phyloP scores from a whole-genome alignment of 176 grass and related monocot genomes.

The Zoysia japonica region DNA sequence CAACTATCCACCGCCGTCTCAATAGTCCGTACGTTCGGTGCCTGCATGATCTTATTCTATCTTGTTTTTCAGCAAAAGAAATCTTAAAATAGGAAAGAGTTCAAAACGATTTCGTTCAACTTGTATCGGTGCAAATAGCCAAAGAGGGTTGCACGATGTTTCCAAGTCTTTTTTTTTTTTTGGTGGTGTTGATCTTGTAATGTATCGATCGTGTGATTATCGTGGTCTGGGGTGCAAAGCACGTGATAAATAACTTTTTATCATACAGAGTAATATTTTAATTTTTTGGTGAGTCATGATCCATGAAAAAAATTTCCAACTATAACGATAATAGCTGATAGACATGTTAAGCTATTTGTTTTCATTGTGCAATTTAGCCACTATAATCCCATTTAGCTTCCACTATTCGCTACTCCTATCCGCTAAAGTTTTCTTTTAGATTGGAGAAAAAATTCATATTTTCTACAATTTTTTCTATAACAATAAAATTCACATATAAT shows the following conservation, averaged over 20 bases:
- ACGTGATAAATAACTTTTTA: slow-evolving; percentile 17
- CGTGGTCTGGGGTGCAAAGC: background rate
- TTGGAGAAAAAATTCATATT: too few relatives aligned
- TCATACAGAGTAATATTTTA: background rate
- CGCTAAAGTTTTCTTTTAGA: too few relatives aligned
- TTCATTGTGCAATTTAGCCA: too few relatives aligned
- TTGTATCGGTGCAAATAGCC: slow-evolving; percentile 12
- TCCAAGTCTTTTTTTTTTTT: slow-evolving; percentile 1
- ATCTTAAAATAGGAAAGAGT: background rate
- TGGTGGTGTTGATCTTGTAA: slow-evolving; percentile 3
- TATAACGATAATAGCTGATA: too few relatives aligned
- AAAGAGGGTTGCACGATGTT: background rate
- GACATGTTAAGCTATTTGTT: too few relatives aligned
- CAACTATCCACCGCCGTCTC: slow-evolving; percentile 44
- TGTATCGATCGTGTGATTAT: background rate
- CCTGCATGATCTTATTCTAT: background rate
- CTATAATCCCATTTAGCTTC: too few relatives aligned
- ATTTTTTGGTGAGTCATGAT: background rate
- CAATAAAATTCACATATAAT: too few relatives aligned
- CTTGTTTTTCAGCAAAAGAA: background rate
- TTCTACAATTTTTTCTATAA: too few relatives aligned
- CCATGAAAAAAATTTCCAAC: too few relatives aligned
- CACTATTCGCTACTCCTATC: too few relatives aligned
- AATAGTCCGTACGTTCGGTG: slow-evolving; percentile 6
- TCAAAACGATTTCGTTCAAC: background rate